Conservation (phyloP, 805 yeast genomes). For the Kluyveromyces dobzhanskii region DNA sequence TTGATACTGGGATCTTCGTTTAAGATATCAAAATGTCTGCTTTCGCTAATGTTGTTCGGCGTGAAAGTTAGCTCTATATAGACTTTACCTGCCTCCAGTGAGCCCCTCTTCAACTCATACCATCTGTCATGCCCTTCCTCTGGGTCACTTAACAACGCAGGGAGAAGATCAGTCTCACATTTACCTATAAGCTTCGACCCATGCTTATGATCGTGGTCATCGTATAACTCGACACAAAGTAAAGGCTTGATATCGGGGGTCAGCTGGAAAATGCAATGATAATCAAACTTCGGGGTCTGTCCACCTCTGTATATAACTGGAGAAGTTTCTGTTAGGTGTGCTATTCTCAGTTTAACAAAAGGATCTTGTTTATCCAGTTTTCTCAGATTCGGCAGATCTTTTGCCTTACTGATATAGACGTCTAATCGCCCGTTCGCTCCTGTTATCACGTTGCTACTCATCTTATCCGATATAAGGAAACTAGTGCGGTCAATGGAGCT, state of each 20-base stretch:
- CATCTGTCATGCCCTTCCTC: constrained; percentile 79
- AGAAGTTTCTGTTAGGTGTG: constrained; percentile 74
- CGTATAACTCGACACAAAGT: constrained; percentile 55
- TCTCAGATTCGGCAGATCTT: constrained; percentile 77
- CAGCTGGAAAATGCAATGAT: constrained; percentile 60
- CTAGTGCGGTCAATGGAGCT: too few relatives aligned
- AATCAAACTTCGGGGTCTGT: constrained; percentile 86
- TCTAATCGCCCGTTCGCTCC: constrained; percentile 45
- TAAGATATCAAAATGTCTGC: background rate
- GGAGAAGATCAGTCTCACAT: constrained; percentile 65
- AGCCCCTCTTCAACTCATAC: constrained; percentile 59
- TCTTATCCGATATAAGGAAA: background rate
- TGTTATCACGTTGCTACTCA: constrained; percentile 6
- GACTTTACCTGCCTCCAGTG: constrained; percentile 74
- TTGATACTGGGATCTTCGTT: background rate
- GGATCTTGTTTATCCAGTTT: constrained; percentile 92
- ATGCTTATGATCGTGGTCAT: constrained; percentile 72
- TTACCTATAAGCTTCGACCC: constrained; percentile 86
- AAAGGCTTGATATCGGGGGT: constrained; percentile 54
- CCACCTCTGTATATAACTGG: constrained; percentile 80
- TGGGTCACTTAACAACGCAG: constrained; percentile 57
- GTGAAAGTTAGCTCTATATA: constrained; percentile 89
- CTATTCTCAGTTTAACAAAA: constrained; percentile 73
- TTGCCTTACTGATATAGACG: constrained; percentile 70
- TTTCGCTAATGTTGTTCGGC: constrained; percentile 33